These are phyloP conservation scores for Hyparrhenia diplandra DNA, from an alignment of 176 grass and related monocot species.

Conservation along the genomic window DNA sequence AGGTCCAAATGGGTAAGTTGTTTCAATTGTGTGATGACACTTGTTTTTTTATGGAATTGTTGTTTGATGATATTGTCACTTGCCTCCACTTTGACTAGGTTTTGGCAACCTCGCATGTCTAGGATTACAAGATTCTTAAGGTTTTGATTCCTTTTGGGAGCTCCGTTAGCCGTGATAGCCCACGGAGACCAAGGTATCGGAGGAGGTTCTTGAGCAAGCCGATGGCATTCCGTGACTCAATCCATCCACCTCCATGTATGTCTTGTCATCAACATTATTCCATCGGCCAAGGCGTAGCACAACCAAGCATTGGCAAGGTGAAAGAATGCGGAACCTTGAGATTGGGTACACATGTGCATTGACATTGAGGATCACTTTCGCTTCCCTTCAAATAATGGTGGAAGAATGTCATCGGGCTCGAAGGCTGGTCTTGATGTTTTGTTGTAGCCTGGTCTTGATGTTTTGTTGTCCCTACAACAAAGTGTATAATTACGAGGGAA, in stretches of 20 bases:
- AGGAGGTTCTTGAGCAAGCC: slow-evolving; percentile 27
- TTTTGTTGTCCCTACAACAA: neutral
- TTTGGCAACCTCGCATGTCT: slow-evolving; percentile 42
- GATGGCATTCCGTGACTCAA: neutral
- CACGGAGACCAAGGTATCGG: slow-evolving; percentile 28
- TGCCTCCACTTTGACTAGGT: neutral
- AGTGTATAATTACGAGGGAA: neutral
- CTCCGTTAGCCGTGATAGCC: slow-evolving; percentile 20
- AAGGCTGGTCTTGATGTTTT: neutral
- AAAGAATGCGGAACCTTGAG: neutral
- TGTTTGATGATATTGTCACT: too few species aligned
- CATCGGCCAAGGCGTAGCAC: slow-evolving; percentile 30
- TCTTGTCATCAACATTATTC: neutral
- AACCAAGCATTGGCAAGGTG: neutral
- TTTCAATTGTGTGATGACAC: neutral
- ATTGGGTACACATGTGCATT: slow-evolving; percentile 34
- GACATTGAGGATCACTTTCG: slow-evolving; percentile 17
- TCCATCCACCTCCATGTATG: slow-evolving; percentile 31
- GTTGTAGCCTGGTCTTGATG: too few species aligned
- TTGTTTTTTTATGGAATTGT: too few species aligned
- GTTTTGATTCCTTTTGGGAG: neutral
- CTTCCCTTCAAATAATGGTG: neutral
- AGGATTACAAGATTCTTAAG: slow-evolving; percentile 14
- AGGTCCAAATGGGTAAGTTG: slow-evolving; percentile 42
- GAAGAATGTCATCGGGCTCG: neutral